Percentiles rank a stretch among this genome's conserved stretches.
These are phyloP conservation scores for Cornus kousa DNA, from an alignment of 148 eudicot genomes.

Conservation along the genomic window DNA sequence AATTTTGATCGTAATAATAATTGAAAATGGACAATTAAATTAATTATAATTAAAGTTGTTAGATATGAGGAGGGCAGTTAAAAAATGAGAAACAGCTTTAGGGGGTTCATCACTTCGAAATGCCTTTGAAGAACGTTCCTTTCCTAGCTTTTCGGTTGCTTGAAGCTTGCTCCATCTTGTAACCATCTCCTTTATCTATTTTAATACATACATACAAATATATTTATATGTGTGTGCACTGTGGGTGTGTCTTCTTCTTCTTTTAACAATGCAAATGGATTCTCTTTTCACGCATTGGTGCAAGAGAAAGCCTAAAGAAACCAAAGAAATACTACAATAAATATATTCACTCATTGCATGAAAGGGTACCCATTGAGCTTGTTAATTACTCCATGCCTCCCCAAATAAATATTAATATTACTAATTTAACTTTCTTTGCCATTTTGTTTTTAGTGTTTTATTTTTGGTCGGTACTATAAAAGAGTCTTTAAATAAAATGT, in stretches of 20 bases:
- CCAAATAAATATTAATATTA: too few relatives aligned
- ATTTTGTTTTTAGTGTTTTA: too few relatives aligned
- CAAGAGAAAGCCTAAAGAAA: conserved; percentile 15
- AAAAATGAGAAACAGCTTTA: neutral
- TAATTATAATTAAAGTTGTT: neutral
- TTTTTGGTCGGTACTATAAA: too few relatives aligned
- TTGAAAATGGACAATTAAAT: neutral
- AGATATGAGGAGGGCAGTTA: neutral
- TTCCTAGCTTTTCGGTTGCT: neutral
- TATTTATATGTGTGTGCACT: neutral
- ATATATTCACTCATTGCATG: conserved; percentile 2
- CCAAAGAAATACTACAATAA: too few relatives aligned
- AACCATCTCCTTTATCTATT: neutral
- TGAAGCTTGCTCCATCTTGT: conserved; percentile 4
- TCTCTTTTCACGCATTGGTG: conserved; percentile 14
- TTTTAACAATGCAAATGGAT: conserved; percentile 7
- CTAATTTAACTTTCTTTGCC: too few relatives aligned
- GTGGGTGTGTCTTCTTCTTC: neutral
- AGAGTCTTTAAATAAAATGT: too few relatives aligned
- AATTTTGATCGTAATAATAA: neutral
- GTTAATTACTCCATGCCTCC: too few relatives aligned
- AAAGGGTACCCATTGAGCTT: neutral
- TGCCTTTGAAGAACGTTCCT: conserved; percentile 13
- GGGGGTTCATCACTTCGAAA: conserved; percentile 8
- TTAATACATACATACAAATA: neutral